Evolutionary conservation across 73 alveolate genomes (phyloP).

Genomic region (Blepharisma japonicum): DNA sequence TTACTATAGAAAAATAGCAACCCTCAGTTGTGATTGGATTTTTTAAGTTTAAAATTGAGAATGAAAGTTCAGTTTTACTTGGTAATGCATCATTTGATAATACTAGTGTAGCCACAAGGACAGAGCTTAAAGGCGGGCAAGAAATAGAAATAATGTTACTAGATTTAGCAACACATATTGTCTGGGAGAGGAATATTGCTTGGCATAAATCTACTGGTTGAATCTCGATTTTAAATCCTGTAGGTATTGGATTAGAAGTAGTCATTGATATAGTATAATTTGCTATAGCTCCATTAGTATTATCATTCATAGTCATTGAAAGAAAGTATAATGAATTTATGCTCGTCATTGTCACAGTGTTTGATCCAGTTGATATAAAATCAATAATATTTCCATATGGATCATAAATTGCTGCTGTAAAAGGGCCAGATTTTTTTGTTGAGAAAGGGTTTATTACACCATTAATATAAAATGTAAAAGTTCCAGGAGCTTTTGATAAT

Average conservation of each 20-base stretch:
- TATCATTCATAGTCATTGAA: neutral
- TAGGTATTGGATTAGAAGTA: neutral
- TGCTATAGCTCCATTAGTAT: neutral
- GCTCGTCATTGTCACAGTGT: neutral
- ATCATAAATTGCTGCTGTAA: neutral
- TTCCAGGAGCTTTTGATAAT: neutral
- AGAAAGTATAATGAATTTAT: neutral
- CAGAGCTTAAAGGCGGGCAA: neutral
- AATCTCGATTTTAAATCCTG: slow-evolving; percentile 25
- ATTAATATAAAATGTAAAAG: neutral
- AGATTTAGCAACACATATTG: neutral
- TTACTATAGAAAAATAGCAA: neutral
- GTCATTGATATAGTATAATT: neutral
- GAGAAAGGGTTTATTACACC: neutral
- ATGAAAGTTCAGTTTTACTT: neutral
- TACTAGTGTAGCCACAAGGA: neutral
- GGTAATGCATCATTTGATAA: neutral
- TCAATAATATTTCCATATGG: neutral
- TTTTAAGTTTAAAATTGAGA: neutral
- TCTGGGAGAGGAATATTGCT: neutral
- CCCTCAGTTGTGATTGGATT: neutral
- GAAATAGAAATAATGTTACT: neutral
- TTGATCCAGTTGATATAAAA: neutral
- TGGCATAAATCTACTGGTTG: neutral
- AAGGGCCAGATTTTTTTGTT: neutral